These are phyloP conservation scores for Scolecobasidium constrictum DNA, from an alignment of 2,329 filamentous ascomycete genomes.

Conservation along the genomic window DNA sequence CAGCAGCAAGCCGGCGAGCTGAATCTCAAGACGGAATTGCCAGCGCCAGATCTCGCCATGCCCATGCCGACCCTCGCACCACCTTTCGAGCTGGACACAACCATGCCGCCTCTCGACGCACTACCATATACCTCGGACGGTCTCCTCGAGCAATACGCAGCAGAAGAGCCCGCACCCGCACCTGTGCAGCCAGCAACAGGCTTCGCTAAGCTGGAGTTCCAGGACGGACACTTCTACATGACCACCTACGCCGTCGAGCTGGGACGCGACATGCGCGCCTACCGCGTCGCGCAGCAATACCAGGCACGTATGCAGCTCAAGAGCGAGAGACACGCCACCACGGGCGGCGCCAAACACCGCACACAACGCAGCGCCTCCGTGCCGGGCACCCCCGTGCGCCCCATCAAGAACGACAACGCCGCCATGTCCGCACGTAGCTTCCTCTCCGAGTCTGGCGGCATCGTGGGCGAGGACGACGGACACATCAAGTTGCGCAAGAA, in stretches of 20 bases:
- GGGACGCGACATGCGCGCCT: conserved; percentile 55
- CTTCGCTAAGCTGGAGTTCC: conserved; percentile 59
- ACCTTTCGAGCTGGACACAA: neutral
- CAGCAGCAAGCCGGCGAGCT: neutral
- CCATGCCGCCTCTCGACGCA: neutral
- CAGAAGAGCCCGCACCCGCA: neutral
- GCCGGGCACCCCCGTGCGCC: conserved; percentile 12
- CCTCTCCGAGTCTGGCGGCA: conserved; percentile 18
- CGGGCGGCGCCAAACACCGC: conserved; percentile 34
- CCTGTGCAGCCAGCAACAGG: conserved; percentile 27
- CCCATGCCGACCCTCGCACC: neutral
- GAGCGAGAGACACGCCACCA: conserved; percentile 32
- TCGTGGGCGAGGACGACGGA: conserved; percentile 15
- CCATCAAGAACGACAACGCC: conserved; percentile 2
- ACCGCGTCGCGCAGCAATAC: conserved; percentile 40
- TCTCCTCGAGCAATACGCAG: neutral
- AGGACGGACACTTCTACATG: conserved; percentile 70
- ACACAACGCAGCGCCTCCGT: conserved; percentile 18
- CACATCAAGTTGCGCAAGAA: conserved; percentile 10
- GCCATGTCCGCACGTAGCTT: conserved; percentile 14
- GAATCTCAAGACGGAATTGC: neutral
- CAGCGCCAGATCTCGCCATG: neutral
- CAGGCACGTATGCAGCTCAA: conserved; percentile 28
- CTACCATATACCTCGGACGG: neutral
- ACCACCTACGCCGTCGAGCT: conserved; percentile 63